Base-by-base conservation (phyloP, 2,329 filamentous ascomycete species). In the Biscogniauxia marginata region DNA sequence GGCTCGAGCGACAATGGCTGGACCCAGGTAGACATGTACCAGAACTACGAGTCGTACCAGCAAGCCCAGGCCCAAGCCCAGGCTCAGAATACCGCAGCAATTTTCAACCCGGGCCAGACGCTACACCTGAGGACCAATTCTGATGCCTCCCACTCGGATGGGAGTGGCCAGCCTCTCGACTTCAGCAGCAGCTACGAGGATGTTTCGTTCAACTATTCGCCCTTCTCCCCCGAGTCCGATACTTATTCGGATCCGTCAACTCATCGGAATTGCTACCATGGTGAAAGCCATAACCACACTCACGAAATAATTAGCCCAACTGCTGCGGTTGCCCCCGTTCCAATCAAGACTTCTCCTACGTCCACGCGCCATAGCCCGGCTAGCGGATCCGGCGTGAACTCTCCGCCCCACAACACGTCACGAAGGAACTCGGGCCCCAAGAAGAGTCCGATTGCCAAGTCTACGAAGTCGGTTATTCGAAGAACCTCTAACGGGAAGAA, bases 61-160 rank as follows among this genome's bases (percentile, higher is more conserved):
- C 79, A 82, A 47, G 79, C 87, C 23, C 68, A 70, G 34, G 65
- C 75, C 57, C 71, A 74, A 50, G 73, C 72, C 52, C 77, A 79
- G 48, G 71, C 77, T 4, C 82, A 84, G 51, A 84, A 79, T 60
- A 73, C 79, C 44, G 77, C 77, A 13, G 87, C 90, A 63, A 93
- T 96, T 68, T 96, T 96, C 79, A 96, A 97, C 74, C 93, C 93
- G 1, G 86, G 88, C 60, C 90, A 96, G 75, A 96, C 92, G 1
- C 79, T 98, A 51, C 93, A 97, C 76, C 83, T 96, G 68, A 85
- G 93, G 64, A 93, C 88, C 53, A 87, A 89, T 66, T 96, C 93
- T 3, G 91, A 96, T 67, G 95, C 91, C 2, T 95, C 90, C 1
- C 84, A 87, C 63, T 87, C 89, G 1, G 88, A 93, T 30, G 84